phyloP scores from a whole-genome alignment of 495 filamentous ascomycete species.

The Xylaria palmicola region DNA sequence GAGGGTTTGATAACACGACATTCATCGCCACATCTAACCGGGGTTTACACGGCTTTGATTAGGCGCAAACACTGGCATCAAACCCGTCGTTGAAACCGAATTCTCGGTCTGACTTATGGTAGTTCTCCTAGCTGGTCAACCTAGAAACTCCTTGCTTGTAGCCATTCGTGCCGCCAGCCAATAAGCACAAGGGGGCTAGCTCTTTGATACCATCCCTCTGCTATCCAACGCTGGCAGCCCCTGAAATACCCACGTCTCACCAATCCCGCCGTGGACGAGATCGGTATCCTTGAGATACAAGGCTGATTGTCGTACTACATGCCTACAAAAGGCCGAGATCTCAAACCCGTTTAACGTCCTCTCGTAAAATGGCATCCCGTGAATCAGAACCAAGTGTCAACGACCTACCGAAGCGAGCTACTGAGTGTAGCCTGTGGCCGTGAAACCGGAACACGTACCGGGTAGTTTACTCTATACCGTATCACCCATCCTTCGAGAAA shows the following conservation, averaged over 20 bases:
- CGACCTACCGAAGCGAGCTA: not conserved
- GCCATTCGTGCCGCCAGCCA: not conserved
- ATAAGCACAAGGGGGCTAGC: not conserved
- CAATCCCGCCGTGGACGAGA: not conserved
- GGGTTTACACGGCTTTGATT: not conserved
- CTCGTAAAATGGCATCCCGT: not conserved
- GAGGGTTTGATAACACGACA: not conserved
- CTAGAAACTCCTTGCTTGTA: not conserved
- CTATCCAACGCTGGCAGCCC: not conserved
- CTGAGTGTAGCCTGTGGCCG: not conserved
- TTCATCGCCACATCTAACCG: not conserved
- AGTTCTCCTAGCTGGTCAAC: no score
- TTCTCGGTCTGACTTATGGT: not conserved
- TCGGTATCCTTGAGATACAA: not conserved
- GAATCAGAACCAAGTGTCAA: not conserved
- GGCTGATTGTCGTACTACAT: not conserved
- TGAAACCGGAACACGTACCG: not conserved
- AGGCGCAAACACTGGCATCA: not conserved
- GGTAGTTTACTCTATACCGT: not conserved
- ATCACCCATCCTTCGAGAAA: not conserved
- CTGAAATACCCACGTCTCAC: not conserved
- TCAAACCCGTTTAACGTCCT: not conserved
- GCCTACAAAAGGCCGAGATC: not conserved
- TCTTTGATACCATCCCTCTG: slow-evolving; percentile 5
- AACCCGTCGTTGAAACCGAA: not conserved